Base-by-base conservation (phyloP, 2,329 filamentous ascomycete species). In the Saccharata proteae region DNA sequence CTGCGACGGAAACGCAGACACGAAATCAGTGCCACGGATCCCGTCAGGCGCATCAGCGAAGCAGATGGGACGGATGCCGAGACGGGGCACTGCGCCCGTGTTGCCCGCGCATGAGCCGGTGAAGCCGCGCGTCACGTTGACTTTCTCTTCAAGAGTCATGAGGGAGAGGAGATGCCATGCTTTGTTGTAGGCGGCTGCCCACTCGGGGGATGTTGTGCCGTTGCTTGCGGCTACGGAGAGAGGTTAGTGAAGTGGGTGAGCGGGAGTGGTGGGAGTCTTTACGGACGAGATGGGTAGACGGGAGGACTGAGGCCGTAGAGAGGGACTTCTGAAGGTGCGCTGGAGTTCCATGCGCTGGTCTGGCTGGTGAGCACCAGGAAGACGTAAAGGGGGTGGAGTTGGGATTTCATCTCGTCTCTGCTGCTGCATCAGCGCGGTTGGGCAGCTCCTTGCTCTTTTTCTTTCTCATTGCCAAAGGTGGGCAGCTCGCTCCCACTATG, bases 61-160 rank as follows among this genome's bases (percentile, higher is more conserved):
- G 31, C 56, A 59, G 10, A 59, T 30, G 13, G 51, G 48, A 5
- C 51, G 54, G 21, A 57, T 54, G 4, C 49, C 45, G 5, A 59
- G 41, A 16, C 55, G 46, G 13, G 50, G 43, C 13, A 59, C 49
- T 26, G 44, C 45, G 28, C 51, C 52, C 13, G 51, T 52, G 36
- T 55, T 48, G 9, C 55, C 55, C 14, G 51, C 47, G 24, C 54
- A 57, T 5, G 31, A 35, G 4, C 49, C 48, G 9, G 42, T 39
- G 14, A 43, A 44, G 29, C 55, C 54, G 20, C 52, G 50, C 3
- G 56, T 55, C 19, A 53, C 44, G 37, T 58, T 61, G 4, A 55
- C 47, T 34, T 64, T 62, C 36, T 64, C 59, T 19, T 58, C 53
- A 5, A 55, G 40, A 1, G 57, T 60, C 29, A 64, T 42, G 23